Percentiles rank a stretch among this genome's conserved stretches.
Evolutionary conservation across 2,329 filamentous ascomycete species (phyloP).

Genomic region (Fusarium sororula): DNA sequence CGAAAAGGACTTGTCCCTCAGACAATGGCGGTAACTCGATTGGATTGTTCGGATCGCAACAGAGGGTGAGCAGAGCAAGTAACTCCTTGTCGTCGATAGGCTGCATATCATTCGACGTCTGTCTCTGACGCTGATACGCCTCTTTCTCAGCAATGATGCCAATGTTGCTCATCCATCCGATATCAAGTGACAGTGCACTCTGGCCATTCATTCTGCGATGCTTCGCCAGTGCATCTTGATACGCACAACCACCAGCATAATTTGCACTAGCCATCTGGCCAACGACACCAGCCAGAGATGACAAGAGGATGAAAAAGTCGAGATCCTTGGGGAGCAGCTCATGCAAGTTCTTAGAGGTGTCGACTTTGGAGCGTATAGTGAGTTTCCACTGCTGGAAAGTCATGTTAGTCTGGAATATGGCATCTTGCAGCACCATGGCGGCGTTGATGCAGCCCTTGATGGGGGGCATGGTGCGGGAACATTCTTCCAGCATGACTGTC

Average conservation of each 20-base stretch:
- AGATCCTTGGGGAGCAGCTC: not conserved
- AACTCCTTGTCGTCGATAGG: not conserved
- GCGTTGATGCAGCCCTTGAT: conserved; percentile 26
- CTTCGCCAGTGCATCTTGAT: not conserved
- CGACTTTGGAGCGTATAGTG: conserved; percentile 44
- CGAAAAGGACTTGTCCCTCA: not conserved
- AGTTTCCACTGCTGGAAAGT: conserved; percentile 43
- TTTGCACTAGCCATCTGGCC: conserved; percentile 50
- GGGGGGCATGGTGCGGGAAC: conserved; percentile 34
- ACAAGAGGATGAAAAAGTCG: not conserved
- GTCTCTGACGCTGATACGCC: not conserved
- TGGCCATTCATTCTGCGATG: not conserved
- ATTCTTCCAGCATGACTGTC: not conserved
- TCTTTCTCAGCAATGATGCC: not conserved
- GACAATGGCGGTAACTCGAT: accelerated
- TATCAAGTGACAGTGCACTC: not conserved
- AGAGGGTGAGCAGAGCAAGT: not conserved
- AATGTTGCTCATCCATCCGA: conserved; percentile 1
- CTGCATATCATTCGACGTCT: conserved; percentile 2
- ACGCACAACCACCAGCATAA: conserved; percentile 48
- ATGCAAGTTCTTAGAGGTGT: conserved; percentile 40
- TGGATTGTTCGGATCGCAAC: not conserved
- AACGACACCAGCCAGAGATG: conserved; percentile 40
- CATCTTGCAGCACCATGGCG: conserved; percentile 12
- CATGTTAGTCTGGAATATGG: conserved; percentile 46